Evolutionary conservation across 73 alveolate species (phyloP), one percentile per base, ranked within the genome.

Genomic region (Tetrahymena thermophila): DNA sequence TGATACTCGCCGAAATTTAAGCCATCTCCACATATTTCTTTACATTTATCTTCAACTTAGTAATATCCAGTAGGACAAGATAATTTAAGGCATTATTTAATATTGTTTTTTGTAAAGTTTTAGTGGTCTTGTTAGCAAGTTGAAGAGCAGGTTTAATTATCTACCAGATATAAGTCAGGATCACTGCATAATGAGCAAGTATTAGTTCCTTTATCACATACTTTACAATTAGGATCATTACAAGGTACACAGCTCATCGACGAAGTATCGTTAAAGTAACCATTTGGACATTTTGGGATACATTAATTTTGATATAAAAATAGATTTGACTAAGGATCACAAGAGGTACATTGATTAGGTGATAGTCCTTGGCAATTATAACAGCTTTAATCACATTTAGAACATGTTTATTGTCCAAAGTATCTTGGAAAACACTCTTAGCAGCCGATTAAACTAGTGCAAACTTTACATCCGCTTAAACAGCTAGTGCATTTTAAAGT

Each of bases 1-100:
- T 96, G 85, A 83, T 94, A 96, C 13, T 94, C 71, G n/a, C 96
- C 96, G 14, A 43, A 56, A 50, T 96, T 43, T 55, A 28, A 34
- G 3, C 97, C 96, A 85, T 96, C 97, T 9, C 97, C 97, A 96
- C 97, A 96, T 21, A 96, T 94, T 50, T 96, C 97, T 40, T 14
- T 58, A 93, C 97, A 96, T 1, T 85, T 58, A 85, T 96, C 97
- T 37, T 94, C 56, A 28, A 93, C 85, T 38, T 57, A 83, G 13
- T 56, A 31, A 19, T 89, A 84, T 13, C 97, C 97, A 25, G 96
- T 95, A 21, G 85, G 10, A 84, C 97, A 96, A 2, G 15, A 31
- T 71, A 71, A 31, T 71, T 71, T 71, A 13, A 71, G 37, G 35
- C 89, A 71, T 8, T 71, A n/a, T n/a, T 71, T 71, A n/a, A 28